A percentile compares a stretch with the other conserved stretches of the same genome.
Evolutionary conservation across 1,284 basidiomycete genomes (phyloP).

Genomic region (Meira miltonrushii): DNA sequence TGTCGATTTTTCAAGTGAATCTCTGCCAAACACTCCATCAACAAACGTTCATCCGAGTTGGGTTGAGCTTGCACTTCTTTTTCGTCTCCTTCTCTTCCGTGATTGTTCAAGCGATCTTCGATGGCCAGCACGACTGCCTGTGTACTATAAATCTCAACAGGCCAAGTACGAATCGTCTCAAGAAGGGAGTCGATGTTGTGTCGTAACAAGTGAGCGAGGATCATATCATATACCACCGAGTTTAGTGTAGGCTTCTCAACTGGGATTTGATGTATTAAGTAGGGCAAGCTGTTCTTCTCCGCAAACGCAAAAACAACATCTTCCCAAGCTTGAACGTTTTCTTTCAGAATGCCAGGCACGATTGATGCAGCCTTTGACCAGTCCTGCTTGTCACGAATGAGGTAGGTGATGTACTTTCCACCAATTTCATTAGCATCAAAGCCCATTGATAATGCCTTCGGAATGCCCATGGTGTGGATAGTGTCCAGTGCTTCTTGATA

Average conservation of each 20-base stretch:
- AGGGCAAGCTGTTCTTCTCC: constrained; percentile 72
- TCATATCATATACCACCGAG: constrained; percentile 87
- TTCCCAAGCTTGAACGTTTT: constrained; percentile 79
- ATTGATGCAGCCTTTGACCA: constrained; percentile 76
- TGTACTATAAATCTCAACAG: constrained; percentile 81
- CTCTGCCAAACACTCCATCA: constrained; percentile 90
- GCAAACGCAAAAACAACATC: constrained; percentile 90
- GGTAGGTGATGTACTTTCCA: constrained; percentile 38
- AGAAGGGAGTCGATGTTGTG: constrained; percentile 68
- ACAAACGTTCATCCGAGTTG: constrained; percentile 57
- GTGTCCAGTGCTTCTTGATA: constrained; percentile 85
- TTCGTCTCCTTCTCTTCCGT: constrained; percentile 23
- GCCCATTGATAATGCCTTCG: constrained; percentile 30
- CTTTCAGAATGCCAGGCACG: constrained; percentile 79
- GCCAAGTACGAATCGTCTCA: constrained; percentile 75
- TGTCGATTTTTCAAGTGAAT: constrained; percentile 83
- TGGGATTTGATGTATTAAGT: constrained; percentile 83
- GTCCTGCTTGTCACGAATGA: constrained; percentile 59
- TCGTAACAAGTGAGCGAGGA: constrained; percentile 74
- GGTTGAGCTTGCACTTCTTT: constrained; percentile 49
- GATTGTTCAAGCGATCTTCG: constrained; percentile 67
- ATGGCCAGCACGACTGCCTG: constrained; percentile 79
- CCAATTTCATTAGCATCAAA: constrained; percentile 60
- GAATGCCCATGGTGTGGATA: constrained; percentile 65
- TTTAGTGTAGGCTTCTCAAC: constrained; percentile 73